phyloP scores from a whole-genome alignment of 371 early-diverging fungal species.

The Amoeboaphelidium occidentale region DNA sequence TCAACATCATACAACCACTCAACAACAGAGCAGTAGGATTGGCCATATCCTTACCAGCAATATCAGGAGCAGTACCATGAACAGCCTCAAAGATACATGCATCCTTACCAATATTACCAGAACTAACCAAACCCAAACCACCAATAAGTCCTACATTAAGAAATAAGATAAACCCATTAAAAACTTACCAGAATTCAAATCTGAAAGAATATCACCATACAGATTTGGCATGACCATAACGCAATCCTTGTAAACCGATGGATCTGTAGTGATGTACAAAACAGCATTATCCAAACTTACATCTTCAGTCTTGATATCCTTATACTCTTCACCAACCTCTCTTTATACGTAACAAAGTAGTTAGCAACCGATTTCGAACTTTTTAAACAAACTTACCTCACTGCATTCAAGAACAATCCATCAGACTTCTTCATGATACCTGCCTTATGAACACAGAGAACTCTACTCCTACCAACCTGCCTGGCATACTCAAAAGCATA shows the following conservation, averaged over 20 bases:
- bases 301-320: constrained; percentile 71
- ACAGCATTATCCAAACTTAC: constrained; percentile 80
- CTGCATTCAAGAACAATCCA: constrained; percentile 84
- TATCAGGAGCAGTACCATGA: constrained; percentile 96
- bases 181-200: constrained; percentile 96
- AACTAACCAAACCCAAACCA: constrained; percentile 89
- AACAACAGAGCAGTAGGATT: constrained; percentile 83
- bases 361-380: too few species aligned
- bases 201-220: constrained; percentile 93
- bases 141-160: too few species aligned
- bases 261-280: constrained; percentile 82
- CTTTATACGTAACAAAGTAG: too few species aligned
- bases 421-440: constrained; percentile 51
- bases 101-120: constrained; percentile 91
- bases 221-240: constrained; percentile 99
- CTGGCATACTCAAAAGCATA: constrained; percentile 89
- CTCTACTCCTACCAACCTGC: constrained; percentile 61
- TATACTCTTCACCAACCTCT: constrained; percentile 75
- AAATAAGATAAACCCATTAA: too few species aligned
- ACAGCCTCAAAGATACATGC: constrained; percentile 93
- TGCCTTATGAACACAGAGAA: constrained; percentile 85
- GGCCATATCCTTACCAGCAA: constrained; percentile 74
- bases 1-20: constrained; percentile 89
- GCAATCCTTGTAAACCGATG: constrained; percentile 57
- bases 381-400: constrained; percentile 45